A percentile compares a stretch with the other conserved stretches of the same genome.
Conservation (phyloP, 768 basidiomycete genomes). For the Kwoniella dendrophila region DNA sequence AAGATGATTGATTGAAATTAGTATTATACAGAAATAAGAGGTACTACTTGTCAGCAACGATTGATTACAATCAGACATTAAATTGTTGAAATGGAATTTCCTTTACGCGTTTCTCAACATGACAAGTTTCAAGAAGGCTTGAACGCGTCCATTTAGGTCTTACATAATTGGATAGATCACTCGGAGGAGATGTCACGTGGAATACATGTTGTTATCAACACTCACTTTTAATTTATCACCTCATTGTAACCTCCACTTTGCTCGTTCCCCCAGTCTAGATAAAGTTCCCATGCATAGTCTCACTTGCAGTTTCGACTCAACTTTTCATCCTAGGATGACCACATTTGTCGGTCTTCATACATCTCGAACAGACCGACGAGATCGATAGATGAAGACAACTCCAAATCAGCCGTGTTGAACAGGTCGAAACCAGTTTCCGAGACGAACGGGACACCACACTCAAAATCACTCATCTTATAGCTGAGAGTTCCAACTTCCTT, state of each 20-base stretch:
- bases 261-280: not conserved
- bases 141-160: slow-evolving; percentile 11
- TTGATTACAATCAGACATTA: too few species aligned
- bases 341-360: not conserved
- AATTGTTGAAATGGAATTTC: too few species aligned
- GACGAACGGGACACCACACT: too few species aligned
- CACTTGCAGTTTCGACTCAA: not conserved
- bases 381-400: not conserved
- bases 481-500: too few species aligned
- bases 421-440: too few species aligned
- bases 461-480: too few species aligned
- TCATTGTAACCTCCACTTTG: slow-evolving; percentile 5
- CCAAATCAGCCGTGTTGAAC: too few species aligned
- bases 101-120: slow-evolving; percentile 1
- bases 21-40: too few species aligned
- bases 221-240: not conserved
- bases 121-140: slow-evolving; percentile 1
- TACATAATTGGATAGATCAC: too few species aligned
- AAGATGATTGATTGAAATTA: too few species aligned
- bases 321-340: not conserved
- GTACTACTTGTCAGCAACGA: not conserved
- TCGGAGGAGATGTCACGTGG: not conserved
- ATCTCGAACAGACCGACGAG: not conserved
- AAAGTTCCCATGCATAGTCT: slow-evolving; percentile 3
- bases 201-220: not conserved